phyloP scores from a whole-genome alignment of 2,329 filamentous ascomycete species.

The Pseudogymnoascus sp. region DNA sequence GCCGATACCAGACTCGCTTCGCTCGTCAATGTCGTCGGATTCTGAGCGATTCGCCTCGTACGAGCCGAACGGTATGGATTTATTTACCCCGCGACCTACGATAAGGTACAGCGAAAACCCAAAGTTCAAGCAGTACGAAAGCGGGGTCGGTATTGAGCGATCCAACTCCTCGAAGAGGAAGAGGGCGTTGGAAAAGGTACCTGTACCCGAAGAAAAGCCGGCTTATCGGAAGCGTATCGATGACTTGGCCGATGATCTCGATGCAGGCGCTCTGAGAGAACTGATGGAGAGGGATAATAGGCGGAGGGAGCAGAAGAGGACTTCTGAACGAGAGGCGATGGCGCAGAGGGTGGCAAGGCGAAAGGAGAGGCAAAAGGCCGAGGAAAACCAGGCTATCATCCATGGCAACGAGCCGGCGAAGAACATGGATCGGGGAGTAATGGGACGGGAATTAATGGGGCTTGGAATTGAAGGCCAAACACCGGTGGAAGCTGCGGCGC shows the following conservation, averaged over 20 bases:
- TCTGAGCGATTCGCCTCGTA: conserved; percentile 67
- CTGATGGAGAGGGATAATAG: conserved; percentile 85
- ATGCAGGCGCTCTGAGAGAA: conserved; percentile 76
- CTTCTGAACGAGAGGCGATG: conserved; percentile 59
- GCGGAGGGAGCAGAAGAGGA: conserved; percentile 67
- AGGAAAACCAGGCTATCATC: conserved; percentile 48
- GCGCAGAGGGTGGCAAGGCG: conserved; percentile 58
- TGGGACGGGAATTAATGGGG: conserved; percentile 51
- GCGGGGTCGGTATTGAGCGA: conserved; percentile 33
- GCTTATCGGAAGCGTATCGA: conserved; percentile 58
- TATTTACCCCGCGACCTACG: conserved; percentile 79
- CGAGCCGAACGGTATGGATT: conserved; percentile 71
- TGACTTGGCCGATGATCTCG: conserved; percentile 76
- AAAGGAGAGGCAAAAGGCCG: conserved; percentile 59
- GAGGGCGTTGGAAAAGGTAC: conserved; percentile 34
- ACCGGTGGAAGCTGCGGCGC: neutral
- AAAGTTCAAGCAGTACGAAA: conserved; percentile 44
- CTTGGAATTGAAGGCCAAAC: conserved; percentile 44
- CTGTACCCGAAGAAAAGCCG: conserved; percentile 55
- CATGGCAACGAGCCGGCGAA: conserved; percentile 45
- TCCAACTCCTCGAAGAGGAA: conserved; percentile 44
- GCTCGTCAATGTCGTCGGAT: conserved; percentile 68
- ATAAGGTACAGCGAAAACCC: conserved; percentile 67
- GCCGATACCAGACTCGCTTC: conserved; percentile 65
- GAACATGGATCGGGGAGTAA: conserved; percentile 54